Conservation (phyloP, 345 rosid genomes). For the Eutrema japonicum region DNA sequence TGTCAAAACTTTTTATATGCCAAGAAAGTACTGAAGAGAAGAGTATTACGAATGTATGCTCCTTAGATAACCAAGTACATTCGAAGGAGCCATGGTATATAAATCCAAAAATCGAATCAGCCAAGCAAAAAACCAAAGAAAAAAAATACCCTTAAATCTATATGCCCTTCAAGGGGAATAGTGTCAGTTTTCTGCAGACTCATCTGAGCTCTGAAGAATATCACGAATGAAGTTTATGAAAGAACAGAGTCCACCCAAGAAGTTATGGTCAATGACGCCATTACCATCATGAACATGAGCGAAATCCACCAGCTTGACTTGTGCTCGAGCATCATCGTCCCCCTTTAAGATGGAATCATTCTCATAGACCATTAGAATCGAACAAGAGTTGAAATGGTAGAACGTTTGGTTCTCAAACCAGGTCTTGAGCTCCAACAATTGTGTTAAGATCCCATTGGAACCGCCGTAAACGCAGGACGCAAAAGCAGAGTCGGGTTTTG, state of each 20-base stretch:
- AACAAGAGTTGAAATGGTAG: conserved; percentile 87
- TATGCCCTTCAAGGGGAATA: not conserved
- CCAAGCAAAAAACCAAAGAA: not conserved
- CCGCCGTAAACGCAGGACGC: conserved; percentile 65
- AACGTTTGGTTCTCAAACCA: conserved; percentile 94
- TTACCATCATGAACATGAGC: conserved; percentile 85
- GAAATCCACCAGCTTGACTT: conserved; percentile 86
- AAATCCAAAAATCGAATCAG: conserved; percentile 36
- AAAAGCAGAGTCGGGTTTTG: conserved; percentile 62
- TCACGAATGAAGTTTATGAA: conserved; percentile 78
- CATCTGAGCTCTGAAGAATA: conserved; percentile 55
- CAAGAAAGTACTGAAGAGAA: conserved; percentile 2
- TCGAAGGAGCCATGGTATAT: conserved; percentile 25
- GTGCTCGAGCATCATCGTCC: conserved; percentile 44
- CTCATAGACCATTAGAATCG: conserved; percentile 74
- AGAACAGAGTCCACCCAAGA: conserved; percentile 94
- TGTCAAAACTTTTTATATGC: not conserved
- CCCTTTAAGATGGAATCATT: conserved; percentile 55
- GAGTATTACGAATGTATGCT: conserved; percentile 28
- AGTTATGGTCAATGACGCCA: conserved; percentile 94
- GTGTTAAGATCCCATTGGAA: conserved; percentile 68
- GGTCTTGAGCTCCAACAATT: conserved; percentile 73
- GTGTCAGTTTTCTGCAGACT: conserved; percentile 33
- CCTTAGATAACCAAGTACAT: conserved; percentile 34
- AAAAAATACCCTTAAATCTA: not conserved